A percentile compares a stretch with the other conserved stretches of the same genome.
These are phyloP conservation scores for Eucalyptus virginea DNA, from an alignment of 345 rosid genomes.

Conservation along the genomic window DNA sequence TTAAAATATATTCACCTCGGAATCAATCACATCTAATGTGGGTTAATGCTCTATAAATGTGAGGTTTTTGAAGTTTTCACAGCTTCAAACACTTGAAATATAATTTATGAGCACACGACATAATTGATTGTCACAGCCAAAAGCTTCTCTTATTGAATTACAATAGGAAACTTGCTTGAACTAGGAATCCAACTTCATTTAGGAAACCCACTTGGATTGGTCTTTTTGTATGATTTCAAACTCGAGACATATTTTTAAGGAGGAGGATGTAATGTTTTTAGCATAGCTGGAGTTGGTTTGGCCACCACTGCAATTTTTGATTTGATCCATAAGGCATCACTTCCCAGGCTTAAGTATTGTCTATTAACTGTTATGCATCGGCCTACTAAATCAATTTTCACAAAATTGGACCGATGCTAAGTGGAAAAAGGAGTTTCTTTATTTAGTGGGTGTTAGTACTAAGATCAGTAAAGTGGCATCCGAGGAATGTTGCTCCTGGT, in stretches of 20 bases:
- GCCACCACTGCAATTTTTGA: constrained; percentile 83
- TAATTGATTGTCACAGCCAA: not conserved
- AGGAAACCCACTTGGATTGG: not conserved
- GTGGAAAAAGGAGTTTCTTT: not conserved
- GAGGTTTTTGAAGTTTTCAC: not conserved
- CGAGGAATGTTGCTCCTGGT: constrained; percentile 66
- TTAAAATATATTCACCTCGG: rapidly evolving
- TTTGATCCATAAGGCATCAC: constrained; percentile 38
- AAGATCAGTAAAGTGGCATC: constrained; percentile 65
- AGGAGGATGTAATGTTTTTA: constrained; percentile 62
- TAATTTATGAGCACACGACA: not conserved
- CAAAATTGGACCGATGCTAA: not conserved
- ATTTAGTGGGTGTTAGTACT: constrained; percentile 37
- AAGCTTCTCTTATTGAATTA: not conserved
- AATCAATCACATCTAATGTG: not conserved
- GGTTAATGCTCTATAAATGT: not conserved
- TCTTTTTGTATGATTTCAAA: rapidly evolving
- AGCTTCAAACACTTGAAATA: not conserved
- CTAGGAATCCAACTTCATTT: not conserved
- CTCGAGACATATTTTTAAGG: not conserved
- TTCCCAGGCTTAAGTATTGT: not conserved
- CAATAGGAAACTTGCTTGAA: not conserved
- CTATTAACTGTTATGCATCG: not conserved
- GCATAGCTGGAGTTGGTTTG: constrained; percentile 76
- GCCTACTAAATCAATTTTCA: not conserved